phyloP scores from a whole-genome alignment of 148 eudicot genomes.

The Persicaria tinctoria region DNA sequence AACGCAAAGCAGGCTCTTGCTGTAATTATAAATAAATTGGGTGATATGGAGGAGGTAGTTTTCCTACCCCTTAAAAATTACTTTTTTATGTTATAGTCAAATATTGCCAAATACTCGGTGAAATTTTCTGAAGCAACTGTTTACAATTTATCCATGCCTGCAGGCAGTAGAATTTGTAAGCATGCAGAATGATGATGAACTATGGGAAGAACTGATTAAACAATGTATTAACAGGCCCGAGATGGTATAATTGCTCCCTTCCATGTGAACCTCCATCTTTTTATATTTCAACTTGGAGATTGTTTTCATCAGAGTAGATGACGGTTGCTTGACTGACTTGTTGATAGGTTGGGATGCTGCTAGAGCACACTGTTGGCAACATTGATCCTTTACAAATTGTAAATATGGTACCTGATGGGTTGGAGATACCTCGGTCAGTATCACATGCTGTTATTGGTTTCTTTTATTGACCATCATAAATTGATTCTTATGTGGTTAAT shows the following conservation, averaged over 20 bases:
- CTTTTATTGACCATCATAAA: background rate
- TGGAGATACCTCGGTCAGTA: slow-evolving; percentile 90
- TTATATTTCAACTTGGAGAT: background rate
- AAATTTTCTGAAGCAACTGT: background rate
- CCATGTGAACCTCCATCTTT: background rate
- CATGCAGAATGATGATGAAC: slow-evolving; percentile 91
- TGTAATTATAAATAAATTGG: slow-evolving; percentile 79
- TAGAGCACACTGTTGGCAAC: slow-evolving; percentile 95
- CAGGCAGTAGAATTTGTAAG: slow-evolving; percentile 97
- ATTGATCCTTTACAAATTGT: slow-evolving; percentile 91
- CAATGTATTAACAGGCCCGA: slow-evolving; percentile 83
- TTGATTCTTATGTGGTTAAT: background rate
- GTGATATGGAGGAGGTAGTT: slow-evolving; percentile 85
- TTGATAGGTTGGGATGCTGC: slow-evolving; percentile 66
- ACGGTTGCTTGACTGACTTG: background rate
- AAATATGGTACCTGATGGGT: slow-evolving; percentile 80
- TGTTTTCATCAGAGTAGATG: background rate
- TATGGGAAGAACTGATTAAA: slow-evolving; percentile 92
- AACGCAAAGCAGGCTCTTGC: slow-evolving; percentile 82
- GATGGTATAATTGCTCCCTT: slow-evolving; percentile 49
- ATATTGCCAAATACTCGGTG: background rate
- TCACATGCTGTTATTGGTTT: background rate
- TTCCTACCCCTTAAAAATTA: background rate
- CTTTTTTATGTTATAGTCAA: background rate
- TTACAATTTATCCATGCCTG: slow-evolving; percentile 14